Conservation (phyloP, 2,329 filamentous ascomycete genomes). For the Apiospora sp. region DNA sequence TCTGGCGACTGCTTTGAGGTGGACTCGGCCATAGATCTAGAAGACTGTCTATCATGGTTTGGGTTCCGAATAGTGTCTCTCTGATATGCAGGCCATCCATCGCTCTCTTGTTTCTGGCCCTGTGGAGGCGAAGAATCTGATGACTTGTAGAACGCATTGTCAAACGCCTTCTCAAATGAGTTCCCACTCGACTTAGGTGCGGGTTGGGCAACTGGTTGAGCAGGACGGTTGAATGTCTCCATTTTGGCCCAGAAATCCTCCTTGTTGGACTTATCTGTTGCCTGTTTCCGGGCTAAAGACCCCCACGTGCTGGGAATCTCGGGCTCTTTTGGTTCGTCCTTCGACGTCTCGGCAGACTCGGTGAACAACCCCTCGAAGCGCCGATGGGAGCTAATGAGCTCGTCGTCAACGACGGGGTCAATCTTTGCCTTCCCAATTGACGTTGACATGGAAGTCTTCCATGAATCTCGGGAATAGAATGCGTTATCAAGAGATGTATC, state of each 20-base stretch:
- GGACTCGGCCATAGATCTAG: neutral
- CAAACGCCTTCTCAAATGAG: neutral
- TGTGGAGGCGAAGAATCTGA: neutral
- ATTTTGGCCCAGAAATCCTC: constrained; percentile 34
- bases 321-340: neutral
- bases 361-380: neutral
- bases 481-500: neutral
- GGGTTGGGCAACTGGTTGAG: neutral
- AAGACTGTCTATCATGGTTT: neutral
- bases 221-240: constrained; percentile 3
- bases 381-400: neutral
- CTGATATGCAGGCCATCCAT: neutral
- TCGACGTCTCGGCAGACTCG: neutral
- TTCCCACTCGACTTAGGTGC: neutral
- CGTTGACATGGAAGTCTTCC: neutral
- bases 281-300: constrained; percentile 32
- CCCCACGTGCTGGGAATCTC: constrained; percentile 19
- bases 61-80: neutral
- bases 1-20: neutral
- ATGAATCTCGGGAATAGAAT: neutral
- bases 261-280: constrained; percentile 27
- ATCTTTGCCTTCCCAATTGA: neutral
- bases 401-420: neutral
- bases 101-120: neutral
- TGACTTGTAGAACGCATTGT: neutral